These are phyloP conservation scores for Debaryomyces hansenii DNA, from an alignment of 805 yeast genomes.

Conservation along the genomic window DNA sequence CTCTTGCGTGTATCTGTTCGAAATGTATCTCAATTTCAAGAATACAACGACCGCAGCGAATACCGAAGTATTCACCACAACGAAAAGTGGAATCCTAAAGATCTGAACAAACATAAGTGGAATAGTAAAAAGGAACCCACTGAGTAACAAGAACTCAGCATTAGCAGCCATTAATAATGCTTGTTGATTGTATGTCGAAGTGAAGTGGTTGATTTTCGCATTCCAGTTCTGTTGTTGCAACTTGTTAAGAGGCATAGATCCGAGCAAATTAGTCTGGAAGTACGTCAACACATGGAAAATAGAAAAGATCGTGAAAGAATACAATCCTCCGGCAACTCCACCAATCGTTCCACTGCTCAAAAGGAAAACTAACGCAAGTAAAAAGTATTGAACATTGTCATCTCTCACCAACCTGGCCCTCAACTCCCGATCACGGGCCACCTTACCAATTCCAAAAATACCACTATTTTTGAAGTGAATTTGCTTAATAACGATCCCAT, in stretches of 20 bases:
- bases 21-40: conserved; percentile 35
- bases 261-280: conserved; percentile 37
- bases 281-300: conserved; percentile 38
- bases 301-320: conserved; percentile 36
- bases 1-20: conserved; percentile 30
- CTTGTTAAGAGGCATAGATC: conserved; percentile 30
- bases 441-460: conserved; percentile 1
- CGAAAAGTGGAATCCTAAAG: conserved; percentile 21
- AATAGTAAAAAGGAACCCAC: conserved; percentile 21
- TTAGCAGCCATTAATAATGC: conserved; percentile 40
- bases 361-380: conserved; percentile 31
- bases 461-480: conserved; percentile 45
- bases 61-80: conserved; percentile 36
- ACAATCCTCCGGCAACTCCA: conserved; percentile 38
- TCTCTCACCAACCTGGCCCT: conserved; percentile 30
- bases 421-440: conserved; percentile 7
- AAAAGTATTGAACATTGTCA: conserved; percentile 41
- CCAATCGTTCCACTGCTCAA: conserved; percentile 29
- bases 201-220: conserved; percentile 28
- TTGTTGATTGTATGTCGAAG: conserved; percentile 31
- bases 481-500: conserved; percentile 62
- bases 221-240: conserved; percentile 30
- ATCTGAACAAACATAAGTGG: conserved; percentile 26
- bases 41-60: conserved; percentile 28
- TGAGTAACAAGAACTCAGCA: conserved; percentile 23